Evolutionary conservation across 1,284 basidiomycete genomes (phyloP).

Genomic region (Sporisorium iseilematis-ciliati): DNA sequence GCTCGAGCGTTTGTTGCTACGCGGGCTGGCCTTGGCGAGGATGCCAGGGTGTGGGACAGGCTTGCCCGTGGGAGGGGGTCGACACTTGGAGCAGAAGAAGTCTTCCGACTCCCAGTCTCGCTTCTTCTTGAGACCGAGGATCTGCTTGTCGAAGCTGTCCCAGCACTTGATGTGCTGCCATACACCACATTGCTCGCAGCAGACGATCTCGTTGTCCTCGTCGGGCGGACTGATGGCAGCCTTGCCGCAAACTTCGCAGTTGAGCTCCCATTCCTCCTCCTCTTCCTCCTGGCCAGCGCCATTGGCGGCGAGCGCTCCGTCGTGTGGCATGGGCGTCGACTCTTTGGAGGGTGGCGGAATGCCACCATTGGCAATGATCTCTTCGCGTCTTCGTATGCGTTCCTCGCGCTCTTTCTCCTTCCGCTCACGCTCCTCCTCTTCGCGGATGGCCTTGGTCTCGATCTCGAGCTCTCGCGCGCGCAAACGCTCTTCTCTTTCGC

Average conservation of each 20-base stretch:
- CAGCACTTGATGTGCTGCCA: slow-evolving; percentile 74
- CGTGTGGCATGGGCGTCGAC: slow-evolving; percentile 32
- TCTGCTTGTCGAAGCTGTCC: slow-evolving; percentile 60
- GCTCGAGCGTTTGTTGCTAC: slow-evolving; percentile 26
- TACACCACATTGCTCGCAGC: slow-evolving; percentile 80
- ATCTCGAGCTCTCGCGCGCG: slow-evolving; percentile 69
- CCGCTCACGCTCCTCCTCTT: slow-evolving; percentile 59
- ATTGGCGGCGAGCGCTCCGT: slow-evolving; percentile 3
- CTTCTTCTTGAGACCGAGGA: slow-evolving; percentile 36
- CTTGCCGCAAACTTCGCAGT: slow-evolving; percentile 83
- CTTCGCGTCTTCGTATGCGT: slow-evolving; percentile 76
- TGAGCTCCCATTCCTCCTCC: slow-evolving; percentile 81
- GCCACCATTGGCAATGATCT: slow-evolving; percentile 72
- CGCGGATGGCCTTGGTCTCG: slow-evolving; percentile 53
- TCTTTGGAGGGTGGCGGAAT: slow-evolving; percentile 43
- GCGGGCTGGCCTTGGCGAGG: slow-evolving; percentile 35
- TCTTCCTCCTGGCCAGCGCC: slow-evolving; percentile 27
- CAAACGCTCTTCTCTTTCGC: slow-evolving; percentile 71
- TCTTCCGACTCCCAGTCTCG: slow-evolving; percentile 60
- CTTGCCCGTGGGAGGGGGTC: slow-evolving; percentile 38
- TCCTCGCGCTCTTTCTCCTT: slow-evolving; percentile 67
- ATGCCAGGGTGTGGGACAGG: slow-evolving; percentile 39
- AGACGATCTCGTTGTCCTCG: slow-evolving; percentile 80
- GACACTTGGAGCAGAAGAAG: slow-evolving; percentile 60
- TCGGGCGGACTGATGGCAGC: slow-evolving; percentile 77